Evolutionary conservation across 2,329 filamentous ascomycete genomes (phyloP).

Genomic region (Fonsecaea nubica): DNA sequence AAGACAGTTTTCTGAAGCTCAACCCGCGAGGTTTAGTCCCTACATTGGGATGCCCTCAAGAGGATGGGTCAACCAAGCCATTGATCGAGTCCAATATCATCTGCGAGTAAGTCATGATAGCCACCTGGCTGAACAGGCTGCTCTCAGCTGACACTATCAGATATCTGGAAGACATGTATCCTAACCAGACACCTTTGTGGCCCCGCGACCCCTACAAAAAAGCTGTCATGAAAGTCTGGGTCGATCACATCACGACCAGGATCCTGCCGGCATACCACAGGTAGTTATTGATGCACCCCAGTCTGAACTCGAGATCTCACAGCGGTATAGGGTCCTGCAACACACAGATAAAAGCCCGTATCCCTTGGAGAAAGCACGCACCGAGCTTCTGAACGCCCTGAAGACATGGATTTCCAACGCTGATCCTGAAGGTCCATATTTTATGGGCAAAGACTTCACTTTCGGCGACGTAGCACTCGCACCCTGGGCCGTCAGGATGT

Average conservation of each 20-base stretch:
- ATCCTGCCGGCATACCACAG: constrained; percentile 75
- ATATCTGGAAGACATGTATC: constrained; percentile 70
- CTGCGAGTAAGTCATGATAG: constrained; percentile 64
- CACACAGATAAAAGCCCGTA: constrained; percentile 51
- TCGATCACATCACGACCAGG: constrained; percentile 71
- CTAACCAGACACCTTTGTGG: constrained; percentile 60
- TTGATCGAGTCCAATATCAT: constrained; percentile 76
- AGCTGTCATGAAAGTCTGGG: constrained; percentile 73
- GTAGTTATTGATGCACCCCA: background rate
- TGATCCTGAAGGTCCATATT: constrained; percentile 68
- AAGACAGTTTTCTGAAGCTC: constrained; percentile 64
- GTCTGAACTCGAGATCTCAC: background rate
- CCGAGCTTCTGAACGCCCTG: constrained; percentile 65
- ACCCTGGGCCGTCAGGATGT: constrained; percentile 75
- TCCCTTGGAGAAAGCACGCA: constrained; percentile 60
- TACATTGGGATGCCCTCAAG: constrained; percentile 56
- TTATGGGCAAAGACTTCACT: constrained; percentile 66
- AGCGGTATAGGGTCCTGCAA: constrained; percentile 52
- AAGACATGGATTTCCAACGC: constrained; percentile 69
- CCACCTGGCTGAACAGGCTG: background rate
- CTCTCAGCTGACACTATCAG: constrained; percentile 2
- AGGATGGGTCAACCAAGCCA: constrained; percentile 54
- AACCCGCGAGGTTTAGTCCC: constrained; percentile 80
- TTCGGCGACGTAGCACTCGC: constrained; percentile 74
- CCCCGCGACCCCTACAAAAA: constrained; percentile 68